A percentile compares a stretch with the other conserved stretches of the same genome.
These are phyloP conservation scores for Pichia pseudocactophila DNA, from an alignment of 805 yeast species.

Conservation along the genomic window DNA sequence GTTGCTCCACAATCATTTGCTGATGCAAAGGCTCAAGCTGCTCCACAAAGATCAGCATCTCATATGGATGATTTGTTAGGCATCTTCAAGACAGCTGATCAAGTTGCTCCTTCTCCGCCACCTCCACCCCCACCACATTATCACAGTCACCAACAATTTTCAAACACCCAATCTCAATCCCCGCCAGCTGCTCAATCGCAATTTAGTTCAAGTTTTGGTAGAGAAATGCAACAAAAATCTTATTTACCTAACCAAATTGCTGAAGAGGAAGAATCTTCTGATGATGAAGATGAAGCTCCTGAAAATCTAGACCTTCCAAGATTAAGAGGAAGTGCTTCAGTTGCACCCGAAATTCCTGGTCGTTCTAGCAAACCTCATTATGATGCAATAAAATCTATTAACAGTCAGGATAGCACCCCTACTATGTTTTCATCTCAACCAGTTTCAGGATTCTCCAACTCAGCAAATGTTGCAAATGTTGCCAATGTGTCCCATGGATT, in stretches of 20 bases:
- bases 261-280: constrained; percentile 20
- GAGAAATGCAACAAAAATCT: constrained; percentile 36
- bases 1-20: constrained; percentile 12
- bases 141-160: background rate
- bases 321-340: constrained; percentile 6
- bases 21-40: constrained; percentile 13
- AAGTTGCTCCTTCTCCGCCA: constrained; percentile 30
- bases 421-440: constrained; percentile 14
- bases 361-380: constrained; percentile 32
- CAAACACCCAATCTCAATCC: constrained; percentile 26
- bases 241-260: too few relatives aligned
- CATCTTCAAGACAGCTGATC: constrained; percentile 29
- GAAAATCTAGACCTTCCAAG: constrained; percentile 24
- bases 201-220: constrained; percentile 73
- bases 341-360: constrained; percentile 29
- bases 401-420: constrained; percentile 3
- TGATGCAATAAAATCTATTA: constrained; percentile 33
- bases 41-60: constrained; percentile 20
- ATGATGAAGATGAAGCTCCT: constrained; percentile 31
- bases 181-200: constrained; percentile 28
- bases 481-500: constrained; percentile 9
- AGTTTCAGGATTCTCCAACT: constrained; percentile 9
- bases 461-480: constrained; percentile 3
- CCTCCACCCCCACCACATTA: constrained; percentile 10
- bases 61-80: constrained; percentile 61